These are phyloP conservation scores for Talaromyces thailandensis DNA, from an alignment of 495 filamentous ascomycete genomes.

Conservation along the genomic window DNA sequence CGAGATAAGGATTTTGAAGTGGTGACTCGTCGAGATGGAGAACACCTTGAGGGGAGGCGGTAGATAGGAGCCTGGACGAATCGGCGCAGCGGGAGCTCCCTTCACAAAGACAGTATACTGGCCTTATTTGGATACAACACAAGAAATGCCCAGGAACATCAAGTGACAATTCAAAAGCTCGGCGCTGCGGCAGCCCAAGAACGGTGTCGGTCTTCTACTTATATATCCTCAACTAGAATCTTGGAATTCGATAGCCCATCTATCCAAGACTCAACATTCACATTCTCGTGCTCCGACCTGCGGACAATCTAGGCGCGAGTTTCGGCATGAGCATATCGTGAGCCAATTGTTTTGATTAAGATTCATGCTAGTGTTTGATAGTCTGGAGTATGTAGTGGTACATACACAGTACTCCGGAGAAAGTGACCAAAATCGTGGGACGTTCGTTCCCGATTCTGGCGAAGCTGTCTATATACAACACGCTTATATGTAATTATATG, in stretches of 20 bases:
- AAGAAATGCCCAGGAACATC: background rate
- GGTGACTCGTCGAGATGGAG: background rate
- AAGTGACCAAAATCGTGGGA: background rate
- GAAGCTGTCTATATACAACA: background rate
- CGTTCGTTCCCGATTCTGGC: background rate
- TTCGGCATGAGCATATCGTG: background rate
- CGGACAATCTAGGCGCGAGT: conserved; percentile 2
- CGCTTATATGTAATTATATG: background rate
- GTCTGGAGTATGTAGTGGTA: background rate
- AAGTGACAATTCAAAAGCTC: background rate
- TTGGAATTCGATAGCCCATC: background rate
- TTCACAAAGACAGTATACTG: background rate
- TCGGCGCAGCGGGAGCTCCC: background rate
- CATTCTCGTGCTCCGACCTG: conserved; percentile 1
- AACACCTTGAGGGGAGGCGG: background rate
- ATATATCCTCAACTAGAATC: background rate
- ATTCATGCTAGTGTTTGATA: background rate
- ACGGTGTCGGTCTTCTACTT: background rate
- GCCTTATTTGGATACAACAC: background rate
- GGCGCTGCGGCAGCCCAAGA: no score
- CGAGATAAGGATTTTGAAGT: background rate
- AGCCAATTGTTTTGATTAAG: background rate
- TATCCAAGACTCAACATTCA: background rate
- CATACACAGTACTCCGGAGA: background rate
- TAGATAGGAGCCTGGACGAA: background rate